Evolutionary conservation across 2,329 filamentous ascomycete species (phyloP), one percentile per base, ranked within the genome.

Genomic region (Cladorrhinum sp.): DNA sequence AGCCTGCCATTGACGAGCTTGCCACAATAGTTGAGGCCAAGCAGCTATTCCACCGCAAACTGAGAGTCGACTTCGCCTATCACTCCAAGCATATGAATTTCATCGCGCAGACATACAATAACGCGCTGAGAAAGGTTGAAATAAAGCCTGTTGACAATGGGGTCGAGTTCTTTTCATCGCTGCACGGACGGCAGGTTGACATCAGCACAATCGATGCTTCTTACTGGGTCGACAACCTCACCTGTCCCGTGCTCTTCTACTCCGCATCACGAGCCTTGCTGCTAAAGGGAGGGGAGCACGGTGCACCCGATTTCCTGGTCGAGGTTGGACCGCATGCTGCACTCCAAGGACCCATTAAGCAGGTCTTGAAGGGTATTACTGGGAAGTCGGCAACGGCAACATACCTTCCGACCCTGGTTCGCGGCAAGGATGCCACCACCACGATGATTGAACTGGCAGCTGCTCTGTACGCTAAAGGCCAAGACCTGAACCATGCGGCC

Each of bases 41-140:
- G 9, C 62, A 66, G 23, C 64, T 69, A 3, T 73, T 77, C 55
- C 59, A 66, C 1, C 62, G 74, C 1, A 42, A 62, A 0, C 66
- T 80, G 0, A 67, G 70, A 14, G 74, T 77, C 10, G 53, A 55
- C 55, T 73, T 61, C 10, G 77, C 77, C 0, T 79, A 79, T 57
- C 74, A 77, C 55, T 76, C 75, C 0, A 69, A 72, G 28, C 72
- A 77, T 51, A 78, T 78, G 73, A 28, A 39, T 0, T 54, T 51
- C 12, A 61, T 66, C 23, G 65, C 8, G 21, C 14, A 28, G 48
- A 56, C 36, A 30, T 68, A 63, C 28, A 52, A 50, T 28, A 16
- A 39, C 21, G 61, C 58, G 8, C 16, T 61, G 21, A 24, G 30
- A n/a, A 30, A 14, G 16, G 52, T 54, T 12, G 21, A 50, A 2